Conservation (phyloP, 352 stramenopile genomes). For the Phytopythium helicoides region DNA sequence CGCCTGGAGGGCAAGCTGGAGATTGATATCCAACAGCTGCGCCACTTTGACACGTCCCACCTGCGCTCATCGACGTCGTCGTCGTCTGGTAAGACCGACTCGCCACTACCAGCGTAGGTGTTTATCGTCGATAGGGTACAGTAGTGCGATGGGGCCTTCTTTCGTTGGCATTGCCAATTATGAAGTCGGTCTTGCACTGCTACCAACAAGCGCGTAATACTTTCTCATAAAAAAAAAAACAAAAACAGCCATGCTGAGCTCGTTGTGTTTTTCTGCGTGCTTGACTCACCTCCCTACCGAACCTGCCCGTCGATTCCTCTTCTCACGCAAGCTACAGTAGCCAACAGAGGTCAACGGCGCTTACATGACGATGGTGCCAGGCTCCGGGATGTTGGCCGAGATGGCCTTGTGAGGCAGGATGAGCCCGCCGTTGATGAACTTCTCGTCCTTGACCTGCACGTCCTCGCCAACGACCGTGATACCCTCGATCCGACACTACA, state of each 20-base stretch:
- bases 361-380: conserved; percentile 89
- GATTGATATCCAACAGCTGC: conserved; percentile 41
- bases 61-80: conserved; percentile 54
- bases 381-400: conserved; percentile 79
- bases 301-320: neutral
- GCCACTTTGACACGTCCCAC: conserved; percentile 16
- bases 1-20: conserved; percentile 60
- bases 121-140: neutral
- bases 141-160: neutral
- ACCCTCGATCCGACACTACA: conserved; percentile 79
- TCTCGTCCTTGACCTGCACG: conserved; percentile 86
- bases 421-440: conserved; percentile 87
- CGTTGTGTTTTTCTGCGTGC: no score
- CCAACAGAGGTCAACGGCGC: neutral
- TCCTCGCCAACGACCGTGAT: conserved; percentile 86
- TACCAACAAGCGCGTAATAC: no score
- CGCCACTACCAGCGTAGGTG: conserved; percentile 1
- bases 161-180: no score
- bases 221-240: no score
- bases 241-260: no score
- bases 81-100: conserved; percentile 31
- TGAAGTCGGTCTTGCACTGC: no score
- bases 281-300: no score
- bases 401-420: conserved; percentile 89
- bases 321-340: neutral